Conservation (phyloP, 2,329 filamentous ascomycete genomes). For the Eutypa lata region DNA sequence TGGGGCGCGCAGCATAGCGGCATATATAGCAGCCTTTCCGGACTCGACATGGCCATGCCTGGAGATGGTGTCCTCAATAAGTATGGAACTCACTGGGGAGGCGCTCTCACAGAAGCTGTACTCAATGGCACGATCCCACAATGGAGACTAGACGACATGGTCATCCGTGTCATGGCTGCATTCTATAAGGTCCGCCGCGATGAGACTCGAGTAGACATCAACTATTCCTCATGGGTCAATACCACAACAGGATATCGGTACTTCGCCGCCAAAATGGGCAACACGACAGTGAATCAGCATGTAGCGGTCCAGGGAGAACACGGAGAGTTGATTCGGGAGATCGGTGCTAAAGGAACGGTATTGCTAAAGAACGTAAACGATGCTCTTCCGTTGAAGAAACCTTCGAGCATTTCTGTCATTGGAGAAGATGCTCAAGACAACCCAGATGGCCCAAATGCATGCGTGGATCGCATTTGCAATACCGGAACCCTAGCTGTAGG, state of each 20-base stretch:
- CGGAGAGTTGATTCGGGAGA: constrained; percentile 65
- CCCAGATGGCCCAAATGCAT: constrained; percentile 73
- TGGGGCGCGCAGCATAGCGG: constrained; percentile 73
- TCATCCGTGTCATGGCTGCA: constrained; percentile 70
- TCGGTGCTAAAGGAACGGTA: constrained; percentile 78
- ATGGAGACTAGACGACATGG: constrained; percentile 67
- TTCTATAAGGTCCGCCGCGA: constrained; percentile 63
- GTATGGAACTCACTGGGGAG: constrained; percentile 26
- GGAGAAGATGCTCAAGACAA: constrained; percentile 81
- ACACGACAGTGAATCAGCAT: constrained; percentile 70
- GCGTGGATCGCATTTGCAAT: constrained; percentile 62
- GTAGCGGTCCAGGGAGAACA: constrained; percentile 74
- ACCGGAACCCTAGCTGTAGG: constrained; percentile 66
- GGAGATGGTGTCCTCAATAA: constrained; percentile 26
- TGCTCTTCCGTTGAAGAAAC: constrained; percentile 46
- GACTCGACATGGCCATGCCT: constrained; percentile 44
- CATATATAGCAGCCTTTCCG: constrained; percentile 32
- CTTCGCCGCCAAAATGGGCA: constrained; percentile 56
- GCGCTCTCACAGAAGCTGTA: constrained; percentile 20
- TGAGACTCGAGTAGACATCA: constrained; percentile 54
- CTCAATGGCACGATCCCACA: constrained; percentile 14
- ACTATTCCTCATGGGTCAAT: constrained; percentile 83
- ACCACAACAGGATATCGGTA: constrained; percentile 72
- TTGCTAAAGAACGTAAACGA: constrained; percentile 68
- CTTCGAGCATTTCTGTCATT: constrained; percentile 70